Evolutionary conservation across 768 basidiomycete genomes (phyloP).

Genomic region (Calocybe indica): DNA sequence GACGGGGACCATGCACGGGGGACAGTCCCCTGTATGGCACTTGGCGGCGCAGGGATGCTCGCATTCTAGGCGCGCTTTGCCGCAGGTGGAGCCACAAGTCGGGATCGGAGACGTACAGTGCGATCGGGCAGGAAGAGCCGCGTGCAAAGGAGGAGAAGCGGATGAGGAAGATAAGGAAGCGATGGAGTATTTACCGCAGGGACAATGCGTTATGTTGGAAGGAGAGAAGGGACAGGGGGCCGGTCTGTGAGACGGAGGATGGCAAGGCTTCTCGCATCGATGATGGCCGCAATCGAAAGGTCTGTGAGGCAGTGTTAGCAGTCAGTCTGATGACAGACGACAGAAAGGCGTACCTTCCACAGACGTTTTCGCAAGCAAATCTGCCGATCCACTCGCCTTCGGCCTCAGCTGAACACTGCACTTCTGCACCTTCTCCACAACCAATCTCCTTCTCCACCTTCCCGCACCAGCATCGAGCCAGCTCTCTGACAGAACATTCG

Average conservation of each 20-base stretch:
- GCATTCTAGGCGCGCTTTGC: constrained; percentile 58
- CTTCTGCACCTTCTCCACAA: constrained; percentile 61
- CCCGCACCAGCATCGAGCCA: constrained; percentile 77
- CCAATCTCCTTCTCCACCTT: constrained; percentile 46
- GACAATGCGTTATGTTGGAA: constrained; percentile 60
- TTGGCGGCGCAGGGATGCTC: constrained; percentile 61
- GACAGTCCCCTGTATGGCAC: constrained; percentile 80
- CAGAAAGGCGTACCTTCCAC: constrained; percentile 41
- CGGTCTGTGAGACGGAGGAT: constrained; percentile 57
- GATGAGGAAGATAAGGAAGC: constrained; percentile 24
- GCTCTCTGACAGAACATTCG: constrained; percentile 51
- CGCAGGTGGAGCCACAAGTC: constrained; percentile 67
- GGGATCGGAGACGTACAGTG: constrained; percentile 76
- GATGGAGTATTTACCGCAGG: constrained; percentile 69
- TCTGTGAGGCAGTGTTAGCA: background rate
- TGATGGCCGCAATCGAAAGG: constrained; percentile 66
- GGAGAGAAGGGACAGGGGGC: constrained; percentile 74
- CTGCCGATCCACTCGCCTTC: constrained; percentile 59
- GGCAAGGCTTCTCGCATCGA: constrained; percentile 67
- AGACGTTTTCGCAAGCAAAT: constrained; percentile 50
- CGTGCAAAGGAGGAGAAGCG: constrained; percentile 20
- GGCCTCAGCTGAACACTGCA: constrained; percentile 32
- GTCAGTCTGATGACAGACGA: background rate
- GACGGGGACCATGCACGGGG: constrained; percentile 67
- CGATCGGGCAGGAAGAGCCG: constrained; percentile 35